Conservation (phyloP, 1,284 basidiomycete genomes). For the Entoloma clypeatum region DNA sequence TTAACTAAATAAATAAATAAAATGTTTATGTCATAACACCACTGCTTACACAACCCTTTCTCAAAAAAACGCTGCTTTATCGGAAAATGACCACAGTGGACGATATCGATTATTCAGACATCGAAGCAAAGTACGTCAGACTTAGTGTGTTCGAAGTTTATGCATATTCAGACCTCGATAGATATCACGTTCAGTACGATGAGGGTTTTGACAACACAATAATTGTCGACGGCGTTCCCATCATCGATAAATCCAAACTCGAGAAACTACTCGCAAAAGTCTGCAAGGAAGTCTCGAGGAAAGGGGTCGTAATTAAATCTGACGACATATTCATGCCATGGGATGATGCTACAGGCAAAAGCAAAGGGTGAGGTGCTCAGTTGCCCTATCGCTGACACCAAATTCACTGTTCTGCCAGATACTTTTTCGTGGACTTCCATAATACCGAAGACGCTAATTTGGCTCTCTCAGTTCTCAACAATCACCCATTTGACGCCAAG, state of each 20-base stretch:
- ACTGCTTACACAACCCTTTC: too few species aligned
- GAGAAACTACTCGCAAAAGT: conserved; percentile 77
- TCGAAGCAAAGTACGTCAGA: conserved; percentile 78
- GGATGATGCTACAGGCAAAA: conserved; percentile 75
- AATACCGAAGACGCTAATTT: conserved; percentile 78
- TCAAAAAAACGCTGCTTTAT: conserved; percentile 3
- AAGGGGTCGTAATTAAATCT: conserved; percentile 72
- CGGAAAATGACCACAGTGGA: conserved; percentile 57
- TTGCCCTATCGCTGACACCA: conserved; percentile 3
- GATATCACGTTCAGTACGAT: conserved; percentile 77
- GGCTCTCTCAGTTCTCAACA: conserved; percentile 80
- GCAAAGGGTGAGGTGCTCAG: conserved; percentile 78
- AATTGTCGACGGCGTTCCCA: conserved; percentile 82
- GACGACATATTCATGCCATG: conserved; percentile 83
- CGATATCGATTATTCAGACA: conserved; percentile 90
- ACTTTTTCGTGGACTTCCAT: conserved; percentile 87
- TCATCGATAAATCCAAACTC: conserved; percentile 80
- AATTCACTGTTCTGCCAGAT: conserved; percentile 44
- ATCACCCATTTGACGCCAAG: conserved; percentile 87
- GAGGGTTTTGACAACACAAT: conserved; percentile 85
- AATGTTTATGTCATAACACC: not conserved
- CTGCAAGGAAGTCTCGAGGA: conserved; percentile 78
- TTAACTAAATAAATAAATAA: conserved; percentile 4
- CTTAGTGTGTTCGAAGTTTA: conserved; percentile 6
- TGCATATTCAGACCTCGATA: conserved; percentile 31